A percentile compares a stretch with the other conserved stretches of the same genome.
Conservation (phyloP, 2,329 filamentous ascomycete species). For the Talaromyces amestolkiae region DNA sequence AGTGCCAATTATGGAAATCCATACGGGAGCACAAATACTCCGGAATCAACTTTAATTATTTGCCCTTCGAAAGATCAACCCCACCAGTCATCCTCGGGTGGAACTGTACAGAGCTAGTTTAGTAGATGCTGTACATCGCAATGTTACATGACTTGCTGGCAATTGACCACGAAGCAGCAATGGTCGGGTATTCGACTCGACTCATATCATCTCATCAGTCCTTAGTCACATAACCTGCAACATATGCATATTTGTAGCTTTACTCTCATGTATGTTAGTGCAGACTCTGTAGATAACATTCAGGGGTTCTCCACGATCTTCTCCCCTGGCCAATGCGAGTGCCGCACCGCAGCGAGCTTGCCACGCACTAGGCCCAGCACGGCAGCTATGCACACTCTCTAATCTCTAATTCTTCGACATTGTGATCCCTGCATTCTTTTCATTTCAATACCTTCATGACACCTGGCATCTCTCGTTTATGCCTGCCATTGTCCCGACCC, state of each 20-base stretch:
- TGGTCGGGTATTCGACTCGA: background rate
- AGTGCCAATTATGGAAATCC: background rate
- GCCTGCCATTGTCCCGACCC: background rate
- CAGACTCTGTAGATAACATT: background rate
- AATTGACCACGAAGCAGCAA: background rate
- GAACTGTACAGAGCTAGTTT: background rate
- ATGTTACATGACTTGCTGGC: background rate
- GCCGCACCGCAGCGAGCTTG: background rate
- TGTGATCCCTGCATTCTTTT: background rate
- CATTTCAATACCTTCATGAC: background rate
- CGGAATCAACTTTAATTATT: background rate
- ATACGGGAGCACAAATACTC: background rate
- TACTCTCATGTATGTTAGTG: background rate
- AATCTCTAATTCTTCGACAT: background rate
- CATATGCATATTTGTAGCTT: too few species aligned
- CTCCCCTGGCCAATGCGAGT: background rate
- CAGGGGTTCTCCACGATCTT: background rate
- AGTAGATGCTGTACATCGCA: background rate
- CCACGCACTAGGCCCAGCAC: background rate
- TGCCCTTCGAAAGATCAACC: background rate
- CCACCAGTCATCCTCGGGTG: background rate
- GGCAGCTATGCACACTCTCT: slow-evolving; percentile 4
- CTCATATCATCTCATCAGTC: too few species aligned
- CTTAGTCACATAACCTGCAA: too few species aligned
- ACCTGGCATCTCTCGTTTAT: background rate